Base-by-base conservation (phyloP, 75 land plant genomes). In the Cryptomeria japonica region DNA sequence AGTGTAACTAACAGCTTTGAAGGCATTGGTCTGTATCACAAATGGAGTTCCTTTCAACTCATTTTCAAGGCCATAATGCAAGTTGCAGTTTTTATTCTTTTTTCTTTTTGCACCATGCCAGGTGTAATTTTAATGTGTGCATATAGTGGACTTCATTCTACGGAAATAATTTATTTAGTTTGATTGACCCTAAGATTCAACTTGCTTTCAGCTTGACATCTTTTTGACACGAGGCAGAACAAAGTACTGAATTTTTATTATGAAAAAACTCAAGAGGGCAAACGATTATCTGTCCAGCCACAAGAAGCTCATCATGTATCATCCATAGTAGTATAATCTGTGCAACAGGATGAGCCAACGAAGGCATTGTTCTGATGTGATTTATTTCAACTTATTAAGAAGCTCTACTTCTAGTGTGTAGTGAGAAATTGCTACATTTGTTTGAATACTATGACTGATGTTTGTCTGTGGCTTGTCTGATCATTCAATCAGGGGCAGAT, bases 21-120 rank as follows among this genome's bases (percentile, higher is more conserved):
- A 46, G 84, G 84, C 84, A 46, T 46, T 82, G 84, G 84, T 28
- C 84, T 46, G 51, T 44, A 44, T 46, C 14, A 25, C 83, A 82
- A 82, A 82, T 46, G 11, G 47, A 82, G 22, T 46, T 14, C 13
- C 25, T 28, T 82, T 44, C 51, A 82, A 82, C 53, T 82, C 84
- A 82, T 44, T 80, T 80, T 42, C n/a, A 42, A 25, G 83, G 47
- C n/a, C 49, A 10, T 25, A 19, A 22, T 80, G 11, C n/a, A 80
- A 42, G 83, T n/a, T 82, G n/a, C 84, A 44, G 28, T 44, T 44
- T 42, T 82, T 82, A 44, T 46, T 28, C 49, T 49, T 25, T 38
- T 82, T 82, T n/a, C n/a, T 80, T 82, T 22, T 11, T n/a, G 31
- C 11, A 42, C 84, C n/a, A 46, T 42, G 31, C 84, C 46, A 82